phyloP scores from a whole-genome alignment of 2,329 filamentous ascomycete species.

The Cladophialophora carrionii region DNA sequence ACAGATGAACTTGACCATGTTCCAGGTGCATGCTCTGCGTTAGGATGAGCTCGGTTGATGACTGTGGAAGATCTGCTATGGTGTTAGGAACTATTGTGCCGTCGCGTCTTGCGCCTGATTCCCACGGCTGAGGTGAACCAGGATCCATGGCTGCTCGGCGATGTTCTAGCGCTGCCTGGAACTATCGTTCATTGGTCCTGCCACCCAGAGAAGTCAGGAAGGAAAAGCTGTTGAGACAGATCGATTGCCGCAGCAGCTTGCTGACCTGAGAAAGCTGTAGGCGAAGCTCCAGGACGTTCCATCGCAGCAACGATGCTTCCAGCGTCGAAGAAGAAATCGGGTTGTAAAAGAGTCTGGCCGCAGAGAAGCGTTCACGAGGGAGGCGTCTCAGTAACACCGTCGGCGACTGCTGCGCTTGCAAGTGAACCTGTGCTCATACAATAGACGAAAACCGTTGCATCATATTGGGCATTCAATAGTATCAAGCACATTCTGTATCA shows the following conservation, averaged over 20 bases:
- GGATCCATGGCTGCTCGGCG: background rate
- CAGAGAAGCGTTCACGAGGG: background rate
- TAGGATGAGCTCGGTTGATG: background rate
- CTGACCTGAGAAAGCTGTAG: background rate
- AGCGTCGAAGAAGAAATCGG: background rate
- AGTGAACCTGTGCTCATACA: background rate
- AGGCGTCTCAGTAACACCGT: background rate
- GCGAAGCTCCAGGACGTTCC: background rate
- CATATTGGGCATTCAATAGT: slow-evolving; percentile 29
- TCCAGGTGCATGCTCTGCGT: too few relatives aligned
- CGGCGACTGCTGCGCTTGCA: background rate
- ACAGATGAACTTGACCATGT: background rate
- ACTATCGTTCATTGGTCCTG: background rate
- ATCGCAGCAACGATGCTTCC: background rate
- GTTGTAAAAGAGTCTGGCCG: background rate
- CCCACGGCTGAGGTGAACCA: background rate
- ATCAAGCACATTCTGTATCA: slow-evolving; percentile 66
- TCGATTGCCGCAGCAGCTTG: too few relatives aligned
- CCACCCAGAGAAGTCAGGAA: background rate
- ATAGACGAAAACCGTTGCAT: background rate
- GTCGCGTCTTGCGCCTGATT: background rate
- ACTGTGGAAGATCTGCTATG: background rate
- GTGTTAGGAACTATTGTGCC: background rate
- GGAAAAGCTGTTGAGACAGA: background rate
- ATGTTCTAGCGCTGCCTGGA: background rate